Evolutionary conservation across 257 asterid genomes (phyloP).

Genomic region (Penstemon barbatus): DNA sequence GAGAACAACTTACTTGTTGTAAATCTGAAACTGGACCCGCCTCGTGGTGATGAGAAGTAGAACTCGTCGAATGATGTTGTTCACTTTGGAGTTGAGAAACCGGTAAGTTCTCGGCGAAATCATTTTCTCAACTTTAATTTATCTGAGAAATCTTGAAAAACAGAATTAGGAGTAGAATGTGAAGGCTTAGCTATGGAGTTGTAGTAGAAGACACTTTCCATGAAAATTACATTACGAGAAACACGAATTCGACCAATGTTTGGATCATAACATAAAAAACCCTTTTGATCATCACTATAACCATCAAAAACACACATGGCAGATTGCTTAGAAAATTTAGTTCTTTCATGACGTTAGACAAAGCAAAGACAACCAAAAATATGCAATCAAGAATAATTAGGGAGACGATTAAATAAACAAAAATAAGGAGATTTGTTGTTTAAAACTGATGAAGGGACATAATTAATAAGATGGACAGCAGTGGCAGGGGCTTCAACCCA

Average conservation of each 20-base stretch:
- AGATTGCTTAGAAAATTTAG: not conserved
- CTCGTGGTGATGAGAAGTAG: not conserved
- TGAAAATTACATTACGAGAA: not conserved
- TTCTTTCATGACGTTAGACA: not conserved
- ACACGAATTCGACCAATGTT: not conserved
- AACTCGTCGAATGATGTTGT: not conserved
- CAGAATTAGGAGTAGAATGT: not conserved
- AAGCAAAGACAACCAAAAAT: not conserved
- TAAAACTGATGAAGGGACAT: not conserved
- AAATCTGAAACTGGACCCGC: not conserved
- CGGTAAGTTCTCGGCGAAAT: not conserved
- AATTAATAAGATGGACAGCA: not conserved
- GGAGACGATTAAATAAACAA: not conserved
- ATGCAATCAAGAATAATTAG: not conserved
- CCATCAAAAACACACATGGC: not conserved
- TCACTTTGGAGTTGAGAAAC: not conserved
- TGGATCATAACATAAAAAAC: not conserved
- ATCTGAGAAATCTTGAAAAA: not conserved
- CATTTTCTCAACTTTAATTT: not conserved
- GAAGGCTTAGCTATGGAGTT: not conserved
- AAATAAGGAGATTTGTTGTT: not conserved
- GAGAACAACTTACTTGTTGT: not conserved
- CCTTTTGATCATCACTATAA: not conserved
- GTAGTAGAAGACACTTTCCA: not conserved
- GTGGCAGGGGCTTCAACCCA: not conserved